These are phyloP conservation scores for Aspergillus niger DNA, from an alignment of 2,329 filamentous ascomycete species.

Conservation along the genomic window DNA sequence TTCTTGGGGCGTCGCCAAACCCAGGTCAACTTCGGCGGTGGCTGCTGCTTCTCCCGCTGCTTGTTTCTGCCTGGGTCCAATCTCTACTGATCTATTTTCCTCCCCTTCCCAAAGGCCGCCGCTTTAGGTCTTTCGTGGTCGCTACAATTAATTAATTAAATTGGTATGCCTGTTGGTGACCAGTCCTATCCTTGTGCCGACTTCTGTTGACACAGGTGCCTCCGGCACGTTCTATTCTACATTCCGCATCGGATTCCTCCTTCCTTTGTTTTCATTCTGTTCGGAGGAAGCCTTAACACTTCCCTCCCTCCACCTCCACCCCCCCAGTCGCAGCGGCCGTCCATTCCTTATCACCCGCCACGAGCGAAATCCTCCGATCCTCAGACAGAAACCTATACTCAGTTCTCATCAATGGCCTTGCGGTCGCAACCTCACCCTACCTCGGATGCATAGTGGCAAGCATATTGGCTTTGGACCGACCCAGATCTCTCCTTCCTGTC, in stretches of 20 bases:
- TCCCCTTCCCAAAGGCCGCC: background rate
- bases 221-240: conserved; percentile 7
- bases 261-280: conserved; percentile 6
- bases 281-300: background rate
- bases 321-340: background rate
- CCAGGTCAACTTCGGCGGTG: background rate
- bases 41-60: background rate
- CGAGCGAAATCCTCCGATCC: conserved; percentile 9
- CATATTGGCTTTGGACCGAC: conserved; percentile 7
- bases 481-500: conserved; percentile 1
- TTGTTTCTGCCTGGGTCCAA: background rate
- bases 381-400: conserved; percentile 10
- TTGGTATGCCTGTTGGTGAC: background rate
- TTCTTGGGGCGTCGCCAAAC: background rate
- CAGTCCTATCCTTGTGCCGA: background rate
- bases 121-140: background rate
- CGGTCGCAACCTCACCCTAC: conserved; percentile 6
- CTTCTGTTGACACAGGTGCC: background rate
- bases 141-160: background rate
- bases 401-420: conserved; percentile 14
- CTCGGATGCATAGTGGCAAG: conserved; percentile 21
- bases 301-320: too few species aligned
- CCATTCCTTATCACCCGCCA: conserved; percentile 12
- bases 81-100: background rate
- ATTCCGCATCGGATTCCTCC: background rate